These are phyloP conservation scores for Dictyostelium capitatum DNA, from an alignment of 78 protist genomes.

Conservation along the genomic window DNA sequence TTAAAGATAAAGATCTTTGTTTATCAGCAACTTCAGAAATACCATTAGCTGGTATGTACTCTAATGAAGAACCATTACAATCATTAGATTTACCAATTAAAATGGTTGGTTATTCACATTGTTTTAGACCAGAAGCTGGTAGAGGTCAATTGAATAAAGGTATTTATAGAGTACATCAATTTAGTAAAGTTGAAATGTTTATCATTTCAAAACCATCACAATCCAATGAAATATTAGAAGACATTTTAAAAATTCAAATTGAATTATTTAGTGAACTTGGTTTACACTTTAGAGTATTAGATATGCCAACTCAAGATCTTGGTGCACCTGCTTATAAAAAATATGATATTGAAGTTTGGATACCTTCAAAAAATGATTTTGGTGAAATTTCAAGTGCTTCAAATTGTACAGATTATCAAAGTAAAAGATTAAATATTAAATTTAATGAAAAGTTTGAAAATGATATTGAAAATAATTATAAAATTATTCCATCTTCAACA, in stretches of 20 bases:
- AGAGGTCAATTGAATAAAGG: slow-evolving; percentile 70
- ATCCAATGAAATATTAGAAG: slow-evolving; percentile 11
- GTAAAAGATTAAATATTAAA: slow-evolving; percentile 78
- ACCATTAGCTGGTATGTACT: slow-evolving; percentile 87
- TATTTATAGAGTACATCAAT: slow-evolving; percentile 95
- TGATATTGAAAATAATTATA: not conserved
- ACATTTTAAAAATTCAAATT: slow-evolving; percentile 55
- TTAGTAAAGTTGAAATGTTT: slow-evolving; percentile 95
- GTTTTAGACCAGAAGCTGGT: slow-evolving; percentile 93
- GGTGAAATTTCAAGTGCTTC: slow-evolving; percentile 92
- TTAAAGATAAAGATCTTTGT: slow-evolving; percentile 58
- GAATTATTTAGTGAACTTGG: slow-evolving; percentile 80
- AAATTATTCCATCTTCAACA: not conserved
- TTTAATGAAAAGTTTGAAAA: not conserved
- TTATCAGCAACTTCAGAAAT: slow-evolving; percentile 94
- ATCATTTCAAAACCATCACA: slow-evolving; percentile 77
- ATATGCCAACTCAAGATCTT: slow-evolving; percentile 91
- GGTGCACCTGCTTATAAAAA: slow-evolving; percentile 93
- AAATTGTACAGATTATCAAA: slow-evolving; percentile 94
- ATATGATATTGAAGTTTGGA: slow-evolving; percentile 96
- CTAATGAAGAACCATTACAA: slow-evolving; percentile 22
- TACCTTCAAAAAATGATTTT: slow-evolving; percentile 89
- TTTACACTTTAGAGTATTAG: slow-evolving; percentile 87
- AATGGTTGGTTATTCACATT: slow-evolving; percentile 87
- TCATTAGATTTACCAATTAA: slow-evolving; percentile 72